Evolutionary conservation across 176 grass and related monocot genomes (phyloP), one percentile per base, ranked within the genome.

Genomic region (Saccharum officinarum): DNA sequence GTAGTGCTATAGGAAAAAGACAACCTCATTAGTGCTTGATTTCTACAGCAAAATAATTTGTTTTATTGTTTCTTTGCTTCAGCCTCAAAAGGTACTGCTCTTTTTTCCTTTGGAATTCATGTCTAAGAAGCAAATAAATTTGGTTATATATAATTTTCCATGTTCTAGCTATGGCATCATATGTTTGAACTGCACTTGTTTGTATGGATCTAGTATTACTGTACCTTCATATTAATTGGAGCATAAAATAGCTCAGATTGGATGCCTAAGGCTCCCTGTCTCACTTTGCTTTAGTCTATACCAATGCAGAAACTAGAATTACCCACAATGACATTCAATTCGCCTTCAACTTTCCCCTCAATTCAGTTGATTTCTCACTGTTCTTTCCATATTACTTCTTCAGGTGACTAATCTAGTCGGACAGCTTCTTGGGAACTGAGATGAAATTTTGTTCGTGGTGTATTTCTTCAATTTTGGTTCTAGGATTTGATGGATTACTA

Each of bases 351-450:
- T 79, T 25, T 26, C n/a, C 77, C 49, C 14, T 38, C 62, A 38
- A 8, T 77, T 42, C 25, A 72, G 10, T 64, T 73, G 6, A 25
- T 81, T 65, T 62, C 67, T 88, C 42, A 85, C 34, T 75, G 23
- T 83, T 67, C 11, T 66, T 75, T 37, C 78, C 79, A 13, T 71
- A 25, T 59, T 62, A 5, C 7, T 73, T 62, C 69, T 92, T 85
- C 83, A 91, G 86, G 91, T 93, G 16, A 91, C 91, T 41, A 91
- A 87, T 86, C 75, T 96, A 83, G 84, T 96, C 1, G 91, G 94
- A 13, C 88, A 91, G 36, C 69, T 96, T 37, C 91, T 95, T 34
- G 88, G 91, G 26, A 95, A n/a, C 38, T 34, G 69, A 50, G 55
- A 80, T 63, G 67, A 3, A 72, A 25, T 25, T 78, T 20, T 30